Evolutionary conservation across 208 protist genomes (phyloP).

Genomic region (Wallacemonas collosoma): DNA sequence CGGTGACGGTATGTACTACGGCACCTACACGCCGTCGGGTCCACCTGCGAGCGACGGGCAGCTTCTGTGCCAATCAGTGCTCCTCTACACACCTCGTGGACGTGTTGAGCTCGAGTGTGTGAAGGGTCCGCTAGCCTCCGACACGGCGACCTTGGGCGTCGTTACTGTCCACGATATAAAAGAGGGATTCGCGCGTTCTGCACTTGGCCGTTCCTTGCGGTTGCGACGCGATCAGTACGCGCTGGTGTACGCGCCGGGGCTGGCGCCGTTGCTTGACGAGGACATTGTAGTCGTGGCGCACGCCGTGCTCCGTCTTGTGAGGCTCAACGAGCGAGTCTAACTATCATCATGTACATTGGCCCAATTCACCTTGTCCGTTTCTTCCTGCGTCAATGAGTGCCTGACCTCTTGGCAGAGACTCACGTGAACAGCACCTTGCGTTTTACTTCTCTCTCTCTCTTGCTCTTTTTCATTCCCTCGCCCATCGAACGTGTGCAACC

Average conservation of each 20-base stretch:
- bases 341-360: background rate
- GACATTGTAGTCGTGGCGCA: conserved; percentile 28
- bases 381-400: no score
- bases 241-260: conserved; percentile 44
- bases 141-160: background rate
- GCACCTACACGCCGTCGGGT: conserved; percentile 9
- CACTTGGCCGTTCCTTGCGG: conserved; percentile 48
- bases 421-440: no score
- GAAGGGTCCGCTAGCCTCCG: background rate
- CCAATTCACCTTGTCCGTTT: background rate
- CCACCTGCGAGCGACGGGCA: background rate
- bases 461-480: no score
- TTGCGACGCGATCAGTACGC: conserved; percentile 25
- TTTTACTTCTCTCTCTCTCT: no score
- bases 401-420: no score
- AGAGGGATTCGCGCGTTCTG: conserved; percentile 43
- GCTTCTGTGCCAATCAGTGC: conserved; percentile 28
- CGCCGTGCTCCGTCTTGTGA: conserved; percentile 44
- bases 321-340: background rate
- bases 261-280: conserved; percentile 27
- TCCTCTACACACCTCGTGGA: conserved; percentile 49
- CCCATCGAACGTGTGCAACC: no score
- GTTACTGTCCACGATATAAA: conserved; percentile 52
- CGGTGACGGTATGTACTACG: conserved; percentile 7
- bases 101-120: conserved; percentile 43